phyloP scores from a whole-genome alignment of 2,329 filamentous ascomycete species.

The Delphinella strobiligena region DNA sequence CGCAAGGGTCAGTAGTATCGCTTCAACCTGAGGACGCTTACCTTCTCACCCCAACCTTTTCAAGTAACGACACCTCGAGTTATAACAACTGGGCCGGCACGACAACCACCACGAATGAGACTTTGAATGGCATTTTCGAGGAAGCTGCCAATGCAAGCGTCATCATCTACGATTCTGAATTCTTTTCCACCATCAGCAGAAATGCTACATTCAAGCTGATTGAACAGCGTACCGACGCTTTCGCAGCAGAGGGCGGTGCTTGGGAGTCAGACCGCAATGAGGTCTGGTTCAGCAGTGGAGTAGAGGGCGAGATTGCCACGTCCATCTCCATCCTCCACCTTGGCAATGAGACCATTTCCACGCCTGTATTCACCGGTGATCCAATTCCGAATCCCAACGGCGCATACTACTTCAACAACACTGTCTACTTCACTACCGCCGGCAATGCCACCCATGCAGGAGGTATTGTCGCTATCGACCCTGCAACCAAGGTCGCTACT shows the following conservation, averaged over 20 bases:
- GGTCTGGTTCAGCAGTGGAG: constrained; percentile 10
- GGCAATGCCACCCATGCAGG: constrained; percentile 7
- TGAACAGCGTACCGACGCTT: constrained; percentile 3
- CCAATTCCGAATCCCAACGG: constrained; percentile 7
- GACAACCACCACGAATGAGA: constrained; percentile 3
- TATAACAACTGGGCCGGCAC: constrained; percentile 6
- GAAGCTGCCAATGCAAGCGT: constrained; percentile 5
- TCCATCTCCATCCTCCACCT: constrained; percentile 4
- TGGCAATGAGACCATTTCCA: background rate
- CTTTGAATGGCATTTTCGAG: constrained; percentile 7
- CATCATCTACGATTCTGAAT: constrained; percentile 10
- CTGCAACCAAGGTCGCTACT: constrained; percentile 5
- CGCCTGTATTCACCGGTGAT: background rate
- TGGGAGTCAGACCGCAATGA: constrained; percentile 10
- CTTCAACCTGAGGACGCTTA: constrained; percentile 10
- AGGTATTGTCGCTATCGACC: constrained; percentile 9
- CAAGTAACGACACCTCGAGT: constrained; percentile 4
- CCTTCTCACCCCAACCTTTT: constrained; percentile 9
- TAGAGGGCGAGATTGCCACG: background rate
- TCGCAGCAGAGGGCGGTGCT: constrained; percentile 10
- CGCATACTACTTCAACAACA: constrained; percentile 11
- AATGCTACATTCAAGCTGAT: constrained; percentile 8
- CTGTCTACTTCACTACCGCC: constrained; percentile 8
- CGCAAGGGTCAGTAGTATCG: background rate
- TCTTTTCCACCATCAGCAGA: constrained; percentile 7